Conservation (phyloP, 345 rosid genomes). For the Gossypium bickii region DNA sequence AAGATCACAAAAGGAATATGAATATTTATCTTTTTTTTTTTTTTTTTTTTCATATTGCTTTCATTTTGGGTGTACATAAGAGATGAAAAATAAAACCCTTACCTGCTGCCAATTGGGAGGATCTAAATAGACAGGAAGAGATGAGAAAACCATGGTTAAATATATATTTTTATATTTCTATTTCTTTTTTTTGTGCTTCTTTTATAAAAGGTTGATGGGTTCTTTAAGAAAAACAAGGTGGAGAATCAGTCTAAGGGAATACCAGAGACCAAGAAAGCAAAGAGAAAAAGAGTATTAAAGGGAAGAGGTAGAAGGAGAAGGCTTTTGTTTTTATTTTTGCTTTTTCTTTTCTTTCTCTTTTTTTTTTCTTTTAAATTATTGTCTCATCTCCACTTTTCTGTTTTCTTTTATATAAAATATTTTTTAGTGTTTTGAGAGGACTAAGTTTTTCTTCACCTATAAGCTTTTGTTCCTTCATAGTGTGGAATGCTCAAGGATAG, state of each 20-base stretch:
- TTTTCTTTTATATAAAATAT: conserved; percentile 31
- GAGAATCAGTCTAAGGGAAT: conserved; percentile 55
- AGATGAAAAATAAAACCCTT: conserved; percentile 22
- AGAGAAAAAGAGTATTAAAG: conserved; percentile 35
- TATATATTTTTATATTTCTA: conserved; percentile 19
- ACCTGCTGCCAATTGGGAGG: conserved; percentile 79
- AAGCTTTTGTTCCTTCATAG: conserved; percentile 39
- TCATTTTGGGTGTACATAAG: conserved; percentile 19
- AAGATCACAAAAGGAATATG: conserved; percentile 41
- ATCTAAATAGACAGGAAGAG: conserved; percentile 60
- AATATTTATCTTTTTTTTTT: conserved; percentile 41
- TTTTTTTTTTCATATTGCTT: conserved; percentile 8
- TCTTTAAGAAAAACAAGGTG: conserved; percentile 55
- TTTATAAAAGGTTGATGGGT: conserved; percentile 61
- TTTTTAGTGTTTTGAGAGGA: conserved; percentile 70
- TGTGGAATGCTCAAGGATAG: conserved; percentile 31
- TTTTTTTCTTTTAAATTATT: conserved; percentile 19
- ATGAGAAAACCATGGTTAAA: conserved; percentile 63
- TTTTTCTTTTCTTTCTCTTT: conserved; percentile 17
- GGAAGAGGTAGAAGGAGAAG: conserved; percentile 13
- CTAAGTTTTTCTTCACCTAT: conserved; percentile 47
- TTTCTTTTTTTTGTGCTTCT: conserved; percentile 22
- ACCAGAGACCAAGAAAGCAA: conserved; percentile 40
- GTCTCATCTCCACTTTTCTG: conserved; percentile 27
- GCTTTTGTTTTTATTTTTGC: conserved; percentile 17